Conservation (phyloP, 78 protist genomes). For the Salpingoeca rosetta region DNA sequence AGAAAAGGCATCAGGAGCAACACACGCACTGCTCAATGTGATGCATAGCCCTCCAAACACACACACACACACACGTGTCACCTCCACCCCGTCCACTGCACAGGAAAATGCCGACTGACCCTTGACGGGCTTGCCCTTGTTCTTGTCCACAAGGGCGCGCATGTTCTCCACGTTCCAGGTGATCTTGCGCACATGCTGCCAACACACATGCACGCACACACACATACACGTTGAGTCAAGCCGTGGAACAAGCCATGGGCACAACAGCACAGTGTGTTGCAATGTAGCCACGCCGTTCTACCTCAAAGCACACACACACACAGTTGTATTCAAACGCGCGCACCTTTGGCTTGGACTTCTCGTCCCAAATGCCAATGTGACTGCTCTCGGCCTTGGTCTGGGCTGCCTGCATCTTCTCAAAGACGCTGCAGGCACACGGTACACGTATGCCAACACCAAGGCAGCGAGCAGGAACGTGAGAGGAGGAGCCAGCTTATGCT, state of each 20-base stretch:
- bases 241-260: too few species aligned
- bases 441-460: too few species aligned
- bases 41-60: neutral
- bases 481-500: too few species aligned
- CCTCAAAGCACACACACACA: too few species aligned
- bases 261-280: too few species aligned
- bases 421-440: too few species aligned
- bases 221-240: too few species aligned
- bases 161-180: conserved; percentile 10
- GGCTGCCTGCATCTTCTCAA: neutral
- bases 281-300: too few species aligned
- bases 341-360: too few species aligned
- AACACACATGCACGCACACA: too few species aligned
- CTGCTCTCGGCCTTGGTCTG: neutral
- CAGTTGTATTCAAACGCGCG: too few species aligned
- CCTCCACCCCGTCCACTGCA: neutral
- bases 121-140: conserved; percentile 6
- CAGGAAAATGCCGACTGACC: neutral
- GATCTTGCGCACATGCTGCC: neutral
- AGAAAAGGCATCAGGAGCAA: neutral
- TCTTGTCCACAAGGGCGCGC: neutral
- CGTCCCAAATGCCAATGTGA: neutral
- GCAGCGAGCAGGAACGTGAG: too few species aligned
- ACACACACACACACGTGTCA: neutral
- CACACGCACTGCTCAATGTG: neutral